phyloP scores from a whole-genome alignment of 73 alveolate species.

The Paraurostyla sp. region DNA sequence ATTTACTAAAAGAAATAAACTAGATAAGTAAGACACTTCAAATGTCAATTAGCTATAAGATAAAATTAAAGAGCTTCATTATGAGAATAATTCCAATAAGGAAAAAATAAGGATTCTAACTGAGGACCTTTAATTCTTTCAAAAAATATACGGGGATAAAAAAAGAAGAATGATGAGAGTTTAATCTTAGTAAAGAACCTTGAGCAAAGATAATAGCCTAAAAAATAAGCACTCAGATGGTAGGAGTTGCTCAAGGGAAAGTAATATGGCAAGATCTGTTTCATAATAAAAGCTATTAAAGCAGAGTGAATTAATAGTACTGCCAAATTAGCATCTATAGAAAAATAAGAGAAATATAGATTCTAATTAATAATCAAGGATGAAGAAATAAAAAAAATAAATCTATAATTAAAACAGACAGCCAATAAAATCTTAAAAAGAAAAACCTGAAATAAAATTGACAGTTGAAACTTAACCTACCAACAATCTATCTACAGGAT shows the following conservation, averaged over 20 bases:
- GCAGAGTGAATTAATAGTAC: not conserved
- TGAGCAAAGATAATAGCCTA: not conserved
- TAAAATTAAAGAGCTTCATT: not conserved
- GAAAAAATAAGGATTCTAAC: not conserved
- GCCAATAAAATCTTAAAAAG: too few species aligned
- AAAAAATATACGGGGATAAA: conserved; percentile 8
- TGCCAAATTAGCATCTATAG: not conserved
- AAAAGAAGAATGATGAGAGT: not conserved
- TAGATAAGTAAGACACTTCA: not conserved
- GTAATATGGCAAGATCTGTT: not conserved
- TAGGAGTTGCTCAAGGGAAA: not conserved
- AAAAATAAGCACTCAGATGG: not conserved
- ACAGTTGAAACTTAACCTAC: too few species aligned
- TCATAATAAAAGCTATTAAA: not conserved
- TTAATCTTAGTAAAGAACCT: not conserved
- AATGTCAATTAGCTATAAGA: not conserved
- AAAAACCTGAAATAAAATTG: too few species aligned
- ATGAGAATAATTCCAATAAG: not conserved
- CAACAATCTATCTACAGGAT: conserved; percentile 40
- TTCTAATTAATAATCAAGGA: not conserved
- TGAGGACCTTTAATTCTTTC: not conserved
- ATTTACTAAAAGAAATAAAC: not conserved
- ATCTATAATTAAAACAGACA: too few species aligned
- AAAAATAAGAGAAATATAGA: not conserved
- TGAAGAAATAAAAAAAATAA: too few species aligned